Percentiles rank a stretch among this genome's conserved stretches.
Evolutionary conservation across 2,329 filamentous ascomycete species (phyloP).

Genomic region (Apiospora malaysiana): DNA sequence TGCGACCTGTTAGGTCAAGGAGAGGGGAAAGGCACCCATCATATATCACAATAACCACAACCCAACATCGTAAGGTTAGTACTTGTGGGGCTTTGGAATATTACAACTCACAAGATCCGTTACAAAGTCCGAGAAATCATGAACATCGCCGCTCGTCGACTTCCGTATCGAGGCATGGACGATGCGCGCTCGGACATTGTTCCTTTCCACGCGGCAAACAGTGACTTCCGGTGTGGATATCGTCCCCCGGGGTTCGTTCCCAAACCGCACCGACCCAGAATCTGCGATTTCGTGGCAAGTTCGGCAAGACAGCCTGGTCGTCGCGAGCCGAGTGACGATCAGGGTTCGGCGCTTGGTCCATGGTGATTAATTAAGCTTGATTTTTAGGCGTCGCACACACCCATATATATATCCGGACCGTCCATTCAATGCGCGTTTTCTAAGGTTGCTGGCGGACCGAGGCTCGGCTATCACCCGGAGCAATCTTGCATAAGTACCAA

Average conservation of each 20-base stretch:
- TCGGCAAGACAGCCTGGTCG: background rate
- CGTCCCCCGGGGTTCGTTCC: background rate
- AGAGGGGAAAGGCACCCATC: background rate
- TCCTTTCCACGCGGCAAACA: background rate
- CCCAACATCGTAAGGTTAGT: background rate
- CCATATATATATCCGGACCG: background rate
- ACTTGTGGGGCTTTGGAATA: background rate
- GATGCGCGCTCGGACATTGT: background rate
- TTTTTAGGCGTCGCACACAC: background rate
- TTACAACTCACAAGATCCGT: conserved; percentile 12
- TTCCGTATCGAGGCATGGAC: background rate
- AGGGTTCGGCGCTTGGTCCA: background rate
- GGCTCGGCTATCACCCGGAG: background rate
- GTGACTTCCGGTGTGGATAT: background rate
- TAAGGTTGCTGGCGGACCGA: background rate
- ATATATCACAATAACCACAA: background rate
- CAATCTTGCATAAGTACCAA: background rate
- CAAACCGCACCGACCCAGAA: background rate
- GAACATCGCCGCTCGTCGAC: background rate
- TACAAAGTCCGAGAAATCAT: background rate
- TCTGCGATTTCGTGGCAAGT: background rate
- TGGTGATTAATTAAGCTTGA: background rate
- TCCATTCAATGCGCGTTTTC: background rate
- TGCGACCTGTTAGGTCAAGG: background rate
- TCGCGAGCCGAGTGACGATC: background rate